Base-by-base conservation (phyloP, 345 rosid genomes). In the Jatropha curcas region DNA sequence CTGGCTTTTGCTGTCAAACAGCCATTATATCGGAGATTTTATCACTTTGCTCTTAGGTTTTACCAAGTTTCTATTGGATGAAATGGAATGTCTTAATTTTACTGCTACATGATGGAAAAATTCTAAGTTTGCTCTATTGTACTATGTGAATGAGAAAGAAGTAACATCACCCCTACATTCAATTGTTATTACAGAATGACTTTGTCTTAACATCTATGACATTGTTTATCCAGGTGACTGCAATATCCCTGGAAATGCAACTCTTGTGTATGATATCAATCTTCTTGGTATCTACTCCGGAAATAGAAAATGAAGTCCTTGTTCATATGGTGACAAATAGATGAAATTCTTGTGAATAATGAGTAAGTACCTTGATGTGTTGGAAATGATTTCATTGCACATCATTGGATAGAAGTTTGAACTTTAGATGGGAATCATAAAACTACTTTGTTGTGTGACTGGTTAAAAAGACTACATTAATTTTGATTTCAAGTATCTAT, bases 221-320 rank as follows among this genome's bases (percentile, higher is more conserved):
- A 34, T 75, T 75, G 76, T 63, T 72, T 48, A 16, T 71, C 41
- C 80, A 92, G 98, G 96, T 72, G 98, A 94, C 75, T 94, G 97
- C 85, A 94, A 94, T 77, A 85, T 92, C 79, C 98, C 98, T 35
- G 97, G 81, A 63, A 94, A 90, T 84, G 98, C 98, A 48, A 94
- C 98, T 72, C 89, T 94, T 61, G 73, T 90, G 5, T 94, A 94
- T 76, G 97, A 94, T 80, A 87, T 92, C 65, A 87, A 90, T 45
- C 87, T 94, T 74, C 86, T 92, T 53, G 90, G 84, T 13, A 80
- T 94, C 67, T 90, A 89, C 78, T 82, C 91, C 0, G 98, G 98
- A 77, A 90, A 94, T 76, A 82, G 88, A 74, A 86, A 87, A 77
- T 88, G 79, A 84, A 81, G 41, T 60, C 55, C 11, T 46, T 20